Evolutionary conservation across 1,139 yeast species (phyloP).

Genomic region (Saccharomyces pastorianus): DNA sequence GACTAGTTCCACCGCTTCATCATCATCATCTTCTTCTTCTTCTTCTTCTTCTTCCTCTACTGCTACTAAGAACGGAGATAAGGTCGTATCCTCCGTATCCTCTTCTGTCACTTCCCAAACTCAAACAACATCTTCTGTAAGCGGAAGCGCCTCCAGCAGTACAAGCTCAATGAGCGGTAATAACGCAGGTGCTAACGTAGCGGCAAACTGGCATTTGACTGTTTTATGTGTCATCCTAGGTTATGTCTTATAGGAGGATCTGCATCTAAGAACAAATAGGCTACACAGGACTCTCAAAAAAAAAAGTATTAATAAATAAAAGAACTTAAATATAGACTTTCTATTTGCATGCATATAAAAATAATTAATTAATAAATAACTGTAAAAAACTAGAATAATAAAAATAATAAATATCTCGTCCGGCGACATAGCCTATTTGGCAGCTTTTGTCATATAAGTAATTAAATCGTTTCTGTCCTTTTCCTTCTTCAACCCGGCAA

Average conservation of each 20-base stretch:
- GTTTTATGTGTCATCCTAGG: neutral
- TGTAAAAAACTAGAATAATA: neutral
- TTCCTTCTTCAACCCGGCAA: slow-evolving; percentile 97
- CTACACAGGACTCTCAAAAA: neutral
- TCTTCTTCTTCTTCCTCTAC: slow-evolving; percentile 17
- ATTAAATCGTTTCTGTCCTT: slow-evolving; percentile 97
- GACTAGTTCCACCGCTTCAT: slow-evolving; percentile 11
- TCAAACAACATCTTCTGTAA: neutral
- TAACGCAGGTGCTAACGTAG: neutral
- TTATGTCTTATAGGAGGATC: neutral
- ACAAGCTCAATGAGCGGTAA: neutral
- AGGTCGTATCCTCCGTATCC: slow-evolving; percentile 9
- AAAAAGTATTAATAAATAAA: neutral
- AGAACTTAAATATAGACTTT: neutral
- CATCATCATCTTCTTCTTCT: slow-evolving; percentile 12
- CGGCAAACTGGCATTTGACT: neutral
- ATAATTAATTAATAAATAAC: neutral
- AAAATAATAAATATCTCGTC: neutral
- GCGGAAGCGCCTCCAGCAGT: slow-evolving; percentile 6
- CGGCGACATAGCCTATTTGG: slow-evolving; percentile 42
- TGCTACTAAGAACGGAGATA: slow-evolving; percentile 1
- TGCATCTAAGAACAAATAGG: neutral
- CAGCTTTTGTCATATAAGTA: slow-evolving; percentile 76
- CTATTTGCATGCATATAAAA: neutral
- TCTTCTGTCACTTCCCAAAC: slow-evolving; percentile 19